Percentiles rank a stretch among this genome's conserved stretches.
Conservation (phyloP, 2,329 filamentous ascomycete species). For the Colletotrichum caudatum region DNA sequence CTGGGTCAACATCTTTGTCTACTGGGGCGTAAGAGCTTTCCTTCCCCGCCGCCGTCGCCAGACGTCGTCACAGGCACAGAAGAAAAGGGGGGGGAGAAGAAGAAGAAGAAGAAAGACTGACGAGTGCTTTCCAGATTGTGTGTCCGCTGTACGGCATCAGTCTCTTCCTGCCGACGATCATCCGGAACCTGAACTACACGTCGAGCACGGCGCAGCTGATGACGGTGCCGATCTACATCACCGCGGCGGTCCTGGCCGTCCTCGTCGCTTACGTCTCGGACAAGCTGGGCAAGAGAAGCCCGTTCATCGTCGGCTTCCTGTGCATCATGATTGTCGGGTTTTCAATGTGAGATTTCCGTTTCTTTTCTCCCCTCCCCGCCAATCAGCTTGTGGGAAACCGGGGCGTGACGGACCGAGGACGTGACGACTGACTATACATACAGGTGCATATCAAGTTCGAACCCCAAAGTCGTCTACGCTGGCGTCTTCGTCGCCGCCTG, state of each 20-base stretch:
- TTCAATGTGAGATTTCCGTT: constrained; percentile 56
- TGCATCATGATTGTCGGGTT: constrained; percentile 68
- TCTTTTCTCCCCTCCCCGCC: rapidly evolving
- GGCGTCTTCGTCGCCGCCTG: constrained; percentile 82
- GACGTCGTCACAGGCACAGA: constrained; percentile 43
- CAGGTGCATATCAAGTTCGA: constrained; percentile 69
- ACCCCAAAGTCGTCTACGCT: constrained; percentile 74
- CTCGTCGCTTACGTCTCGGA: constrained; percentile 68
- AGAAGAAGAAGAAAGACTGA: not conserved
- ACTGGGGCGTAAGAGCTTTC: constrained; percentile 69
- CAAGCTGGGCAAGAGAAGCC: constrained; percentile 62
- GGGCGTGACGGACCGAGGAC: not conserved
- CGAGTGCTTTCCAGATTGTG: constrained; percentile 53
- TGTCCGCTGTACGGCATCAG: constrained; percentile 69
- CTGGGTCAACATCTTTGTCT: constrained; percentile 69
- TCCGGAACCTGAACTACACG: constrained; percentile 68
- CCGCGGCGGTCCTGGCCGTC: constrained; percentile 71
- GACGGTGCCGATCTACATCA: constrained; percentile 71
- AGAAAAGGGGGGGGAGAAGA: too few species aligned
- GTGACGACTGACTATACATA: not conserved
- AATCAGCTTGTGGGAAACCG: too few species aligned
- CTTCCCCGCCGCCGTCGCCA: not conserved
- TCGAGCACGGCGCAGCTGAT: constrained; percentile 72
- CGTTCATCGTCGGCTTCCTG: constrained; percentile 68
- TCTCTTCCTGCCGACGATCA: constrained; percentile 73